Evolutionary conservation across 805 yeast genomes (phyloP), one percentile per base, ranked within the genome.

Genomic region (Monosporozyma unispora): DNA sequence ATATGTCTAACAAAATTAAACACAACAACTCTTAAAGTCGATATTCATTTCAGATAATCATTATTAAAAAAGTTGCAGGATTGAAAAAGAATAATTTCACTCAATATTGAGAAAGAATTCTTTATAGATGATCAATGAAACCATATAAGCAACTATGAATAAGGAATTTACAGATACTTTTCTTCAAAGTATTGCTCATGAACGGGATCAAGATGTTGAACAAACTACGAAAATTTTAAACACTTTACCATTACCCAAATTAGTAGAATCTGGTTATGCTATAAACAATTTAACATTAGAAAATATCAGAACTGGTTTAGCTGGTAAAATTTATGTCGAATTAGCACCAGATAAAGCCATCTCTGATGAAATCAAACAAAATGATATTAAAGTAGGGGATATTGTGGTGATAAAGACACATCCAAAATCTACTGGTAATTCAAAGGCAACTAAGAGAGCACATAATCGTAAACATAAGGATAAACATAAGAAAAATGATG

Each of bases 201-300:
- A 82, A 54, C 70, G 75, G 48, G 57, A 68, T 4, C 80, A 76
- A 41, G 87, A 82, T 56, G 70, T 73, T 5, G 74, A 75, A 42
- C 73, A 73, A 37, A 74, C 78, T 1, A 58, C 72, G 3, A 58
- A 60, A 10, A 59, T 81, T 4, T 58, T 83, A 16, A 56, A 73
- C 1, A 55, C 76, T 0, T 64, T 77, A 11, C 69, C 91, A 0
- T 80, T 89, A 1, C 82, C 83, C 60, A 73, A 74, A 49, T 71
- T 91, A n/a, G 84, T 84, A 0, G 67, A 71, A 10, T 73, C 78
- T 47, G 97, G 96, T 0, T 69, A 86, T 23, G 97, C 97, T 0
- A 70, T 87, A 4, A 63, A 81, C 45, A 86, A 89, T 63, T 69
- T 91, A 45, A 62, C 69, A 0, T 68, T 84, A 12, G 74, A 75